phyloP scores from a whole-genome alignment of 2,329 filamentous ascomycete species.

The Colletotrichum karsti region DNA sequence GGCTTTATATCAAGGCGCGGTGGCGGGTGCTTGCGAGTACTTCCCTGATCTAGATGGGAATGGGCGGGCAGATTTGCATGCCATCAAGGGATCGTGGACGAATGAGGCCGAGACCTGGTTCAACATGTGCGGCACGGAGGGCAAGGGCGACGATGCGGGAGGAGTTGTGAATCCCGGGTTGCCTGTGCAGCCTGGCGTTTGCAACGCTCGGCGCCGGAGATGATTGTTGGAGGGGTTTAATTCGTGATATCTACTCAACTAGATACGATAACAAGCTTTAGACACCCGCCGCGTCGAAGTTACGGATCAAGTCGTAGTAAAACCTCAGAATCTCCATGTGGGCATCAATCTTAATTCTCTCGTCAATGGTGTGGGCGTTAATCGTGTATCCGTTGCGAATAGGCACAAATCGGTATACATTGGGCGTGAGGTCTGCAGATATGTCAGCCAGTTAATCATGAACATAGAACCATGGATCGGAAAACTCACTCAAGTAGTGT shows the following conservation, averaged over 20 bases:
- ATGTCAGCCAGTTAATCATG: background rate
- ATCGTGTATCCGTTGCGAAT: background rate
- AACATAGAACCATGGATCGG: fast-evolving
- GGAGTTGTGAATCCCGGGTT: background rate
- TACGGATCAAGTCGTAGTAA: conserved; percentile 25
- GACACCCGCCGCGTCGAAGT: conserved; percentile 15
- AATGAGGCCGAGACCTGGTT: conserved; percentile 30
- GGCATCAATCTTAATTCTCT: conserved; percentile 20
- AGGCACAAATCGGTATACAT: conserved; percentile 22
- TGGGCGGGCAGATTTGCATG: conserved; percentile 34
- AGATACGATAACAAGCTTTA: background rate
- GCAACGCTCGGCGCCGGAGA: too few species aligned
- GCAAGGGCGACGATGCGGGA: background rate
- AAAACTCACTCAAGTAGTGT: conserved; percentile 17
- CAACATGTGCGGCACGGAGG: conserved; percentile 12
- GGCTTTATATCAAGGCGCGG: background rate
- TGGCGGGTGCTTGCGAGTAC: conserved; percentile 29
- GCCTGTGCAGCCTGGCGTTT: background rate
- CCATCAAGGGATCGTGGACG: conserved; percentile 6
- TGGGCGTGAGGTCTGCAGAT: background rate
- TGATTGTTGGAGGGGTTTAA: too few species aligned
- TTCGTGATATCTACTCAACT: too few species aligned
- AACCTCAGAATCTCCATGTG: conserved; percentile 24
- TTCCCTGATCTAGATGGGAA: conserved; percentile 38
- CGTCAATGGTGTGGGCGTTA: conserved; percentile 26